phyloP scores from a whole-genome alignment of 1,284 basidiomycete genomes.

The Cryptococcus sp. region DNA sequence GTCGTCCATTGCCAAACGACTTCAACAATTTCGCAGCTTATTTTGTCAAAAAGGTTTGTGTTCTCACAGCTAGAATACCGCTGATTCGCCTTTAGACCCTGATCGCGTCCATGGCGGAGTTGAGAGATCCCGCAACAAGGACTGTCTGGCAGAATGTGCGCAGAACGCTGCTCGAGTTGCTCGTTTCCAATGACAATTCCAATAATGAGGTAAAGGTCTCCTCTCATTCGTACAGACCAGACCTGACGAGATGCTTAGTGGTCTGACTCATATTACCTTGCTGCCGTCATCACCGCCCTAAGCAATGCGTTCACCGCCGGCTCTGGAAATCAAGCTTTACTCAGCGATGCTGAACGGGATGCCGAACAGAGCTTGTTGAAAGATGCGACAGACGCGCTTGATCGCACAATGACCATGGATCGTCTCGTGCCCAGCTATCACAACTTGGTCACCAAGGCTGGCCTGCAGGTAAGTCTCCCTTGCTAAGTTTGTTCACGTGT shows the following conservation, averaged over 20 bases:
- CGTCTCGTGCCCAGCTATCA: constrained; percentile 91
- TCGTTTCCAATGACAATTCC: constrained; percentile 94
- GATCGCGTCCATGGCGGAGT: constrained; percentile 38
- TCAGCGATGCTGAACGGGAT: constrained; percentile 20
- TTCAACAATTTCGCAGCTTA: constrained; percentile 91
- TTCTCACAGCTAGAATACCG: background rate
- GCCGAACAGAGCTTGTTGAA: constrained; percentile 60
- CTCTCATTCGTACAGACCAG: constrained; percentile 1
- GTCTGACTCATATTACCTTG: constrained; percentile 89
- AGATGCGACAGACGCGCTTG: constrained; percentile 75
- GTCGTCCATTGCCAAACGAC: constrained; percentile 89
- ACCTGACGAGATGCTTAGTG: constrained; percentile 59
- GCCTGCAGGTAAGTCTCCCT: constrained; percentile 68
- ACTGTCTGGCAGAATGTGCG: constrained; percentile 77
- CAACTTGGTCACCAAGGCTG: constrained; percentile 89
- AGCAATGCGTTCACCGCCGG: constrained; percentile 56
- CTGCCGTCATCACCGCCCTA: constrained; percentile 79
- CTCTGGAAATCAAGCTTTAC: constrained; percentile 13
- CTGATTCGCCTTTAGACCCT: constrained; percentile 21
- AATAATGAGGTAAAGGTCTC: constrained; percentile 70
- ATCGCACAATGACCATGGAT: constrained; percentile 92
- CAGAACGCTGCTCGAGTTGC: constrained; percentile 84
- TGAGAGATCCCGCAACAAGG: constrained; percentile 38
- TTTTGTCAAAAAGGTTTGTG: constrained; percentile 82
- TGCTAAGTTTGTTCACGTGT: constrained; percentile 22